These are phyloP conservation scores for Symbiodinium pilosum DNA, from an alignment of 73 alveolate genomes.

Conservation along the genomic window DNA sequence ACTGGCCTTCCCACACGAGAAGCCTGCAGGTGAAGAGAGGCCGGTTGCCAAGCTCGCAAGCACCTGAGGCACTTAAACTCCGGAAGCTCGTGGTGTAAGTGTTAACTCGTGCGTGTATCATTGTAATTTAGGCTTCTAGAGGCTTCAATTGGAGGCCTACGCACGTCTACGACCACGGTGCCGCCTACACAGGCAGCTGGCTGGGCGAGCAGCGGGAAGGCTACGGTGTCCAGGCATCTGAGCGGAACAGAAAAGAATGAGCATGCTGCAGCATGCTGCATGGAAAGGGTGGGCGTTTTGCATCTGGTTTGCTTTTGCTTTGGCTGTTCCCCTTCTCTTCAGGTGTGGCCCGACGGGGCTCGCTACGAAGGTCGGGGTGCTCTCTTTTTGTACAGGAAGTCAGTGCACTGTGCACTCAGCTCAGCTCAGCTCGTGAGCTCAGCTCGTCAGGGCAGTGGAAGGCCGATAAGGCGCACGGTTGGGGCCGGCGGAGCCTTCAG, in stretches of 20 bases:
- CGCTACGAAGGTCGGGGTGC: slow-evolving; percentile 58
- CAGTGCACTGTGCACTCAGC: too few relatives aligned
- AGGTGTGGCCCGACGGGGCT: slow-evolving; percentile 94
- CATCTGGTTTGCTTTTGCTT: not conserved
- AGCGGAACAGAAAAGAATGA: too few relatives aligned
- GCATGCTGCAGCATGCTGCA: too few relatives aligned
- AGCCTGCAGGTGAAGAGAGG: slow-evolving; percentile 32
- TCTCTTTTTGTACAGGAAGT: not conserved
- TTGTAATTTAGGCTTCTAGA: not conserved
- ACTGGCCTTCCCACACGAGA: slow-evolving; percentile 17
- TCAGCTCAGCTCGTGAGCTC: not conserved
- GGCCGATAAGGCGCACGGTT: slow-evolving; percentile 82
- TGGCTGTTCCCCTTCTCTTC: not conserved
- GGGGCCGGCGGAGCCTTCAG: slow-evolving; percentile 58
- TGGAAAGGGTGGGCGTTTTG: too few relatives aligned
- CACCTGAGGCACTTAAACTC: too few relatives aligned
- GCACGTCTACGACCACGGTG: slow-evolving; percentile 79
- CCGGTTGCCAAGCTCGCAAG: not conserved
- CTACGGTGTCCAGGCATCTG: slow-evolving; percentile 55
- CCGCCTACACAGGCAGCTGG: slow-evolving; percentile 92
- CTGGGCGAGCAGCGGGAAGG: slow-evolving; percentile 65
- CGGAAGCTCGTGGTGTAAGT: not conserved
- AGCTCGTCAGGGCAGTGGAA: slow-evolving; percentile 46
- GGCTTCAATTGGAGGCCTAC: slow-evolving; percentile 28
- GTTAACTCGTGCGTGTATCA: not conserved